Evolutionary conservation across 2,329 filamentous ascomycete species (phyloP).

Genomic region (Calonectria leucothoes): DNA sequence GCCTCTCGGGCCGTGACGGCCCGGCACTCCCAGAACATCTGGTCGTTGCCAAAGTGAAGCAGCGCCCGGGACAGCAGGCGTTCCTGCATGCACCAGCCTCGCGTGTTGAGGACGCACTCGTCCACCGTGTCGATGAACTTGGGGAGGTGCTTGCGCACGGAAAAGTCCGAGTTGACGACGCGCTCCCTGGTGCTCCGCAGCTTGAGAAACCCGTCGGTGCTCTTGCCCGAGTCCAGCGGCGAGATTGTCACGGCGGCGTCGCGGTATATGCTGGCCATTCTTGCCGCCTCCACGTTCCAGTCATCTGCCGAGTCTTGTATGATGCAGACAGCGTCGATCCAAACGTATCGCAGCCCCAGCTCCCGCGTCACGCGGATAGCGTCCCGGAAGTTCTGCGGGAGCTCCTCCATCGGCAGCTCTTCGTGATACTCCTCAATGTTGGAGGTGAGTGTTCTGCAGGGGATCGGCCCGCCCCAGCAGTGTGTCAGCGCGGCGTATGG

Average conservation of each 20-base stretch:
- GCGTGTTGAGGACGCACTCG: background rate
- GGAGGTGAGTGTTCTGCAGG: background rate
- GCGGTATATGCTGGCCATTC: background rate
- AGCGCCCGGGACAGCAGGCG: background rate
- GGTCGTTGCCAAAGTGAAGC: background rate
- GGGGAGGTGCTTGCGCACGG: background rate
- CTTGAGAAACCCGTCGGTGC: background rate
- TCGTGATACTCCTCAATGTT: background rate
- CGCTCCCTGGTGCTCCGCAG: background rate
- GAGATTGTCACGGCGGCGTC: background rate
- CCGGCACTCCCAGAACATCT: slow-evolving; percentile 1
- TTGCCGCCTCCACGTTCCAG: background rate
- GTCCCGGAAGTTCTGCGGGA: background rate
- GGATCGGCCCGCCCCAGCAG: background rate
- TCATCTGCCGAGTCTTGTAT: slow-evolving; percentile 3
- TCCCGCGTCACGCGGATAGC: background rate
- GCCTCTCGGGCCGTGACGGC: background rate
- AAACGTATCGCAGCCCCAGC: background rate
- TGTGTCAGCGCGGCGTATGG: background rate
- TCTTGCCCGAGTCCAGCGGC: background rate
- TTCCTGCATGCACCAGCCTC: slow-evolving; percentile 2
- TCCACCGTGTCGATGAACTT: background rate
- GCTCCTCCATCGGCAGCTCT: background rate
- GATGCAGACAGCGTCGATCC: slow-evolving; percentile 7
- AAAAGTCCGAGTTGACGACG: background rate